phyloP scores from a whole-genome alignment of 305 asterid genomes.

The Striga hermonthica region DNA sequence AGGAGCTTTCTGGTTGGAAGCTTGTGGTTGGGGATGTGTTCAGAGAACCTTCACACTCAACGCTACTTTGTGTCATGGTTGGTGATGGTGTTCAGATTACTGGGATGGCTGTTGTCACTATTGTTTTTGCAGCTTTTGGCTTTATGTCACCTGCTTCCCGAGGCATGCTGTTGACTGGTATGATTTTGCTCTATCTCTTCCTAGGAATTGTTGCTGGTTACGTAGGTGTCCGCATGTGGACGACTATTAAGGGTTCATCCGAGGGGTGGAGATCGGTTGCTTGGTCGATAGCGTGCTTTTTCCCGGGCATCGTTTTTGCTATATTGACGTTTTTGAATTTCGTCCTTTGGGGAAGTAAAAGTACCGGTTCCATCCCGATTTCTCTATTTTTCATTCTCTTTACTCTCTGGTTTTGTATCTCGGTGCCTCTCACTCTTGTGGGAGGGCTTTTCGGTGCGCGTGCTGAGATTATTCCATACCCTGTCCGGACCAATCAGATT shows the following conservation, averaged over 20 bases:
- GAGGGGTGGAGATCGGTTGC: conserved; percentile 76
- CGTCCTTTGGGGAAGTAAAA: conserved; percentile 79
- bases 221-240: conserved; percentile 62
- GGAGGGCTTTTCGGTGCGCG: conserved; percentile 67
- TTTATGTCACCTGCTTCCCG: conserved; percentile 90
- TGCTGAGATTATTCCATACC: conserved; percentile 63
- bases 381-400: conserved; percentile 59
- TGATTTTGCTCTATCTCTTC: conserved; percentile 79
- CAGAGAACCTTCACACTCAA: conserved; percentile 66
- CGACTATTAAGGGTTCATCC: conserved; percentile 56
- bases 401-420: conserved; percentile 76
- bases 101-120: conserved; percentile 76
- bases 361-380: conserved; percentile 78
- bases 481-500: conserved; percentile 79
- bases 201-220: conserved; percentile 74
- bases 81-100: conserved; percentile 80
- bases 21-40: conserved; percentile 90
- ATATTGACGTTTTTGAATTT: conserved; percentile 66
- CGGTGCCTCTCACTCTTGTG: conserved; percentile 76
- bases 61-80: conserved; percentile 68
- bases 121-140: conserved; percentile 74
- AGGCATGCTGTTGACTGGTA: conserved; percentile 82
- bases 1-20: conserved; percentile 91
- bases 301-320: conserved; percentile 73
- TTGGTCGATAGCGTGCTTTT: conserved; percentile 75